Percentiles rank a stretch among this genome's conserved stretches.
phyloP scores from a whole-genome alignment of 441 rosid species.

The Adansonia grandidieri region DNA sequence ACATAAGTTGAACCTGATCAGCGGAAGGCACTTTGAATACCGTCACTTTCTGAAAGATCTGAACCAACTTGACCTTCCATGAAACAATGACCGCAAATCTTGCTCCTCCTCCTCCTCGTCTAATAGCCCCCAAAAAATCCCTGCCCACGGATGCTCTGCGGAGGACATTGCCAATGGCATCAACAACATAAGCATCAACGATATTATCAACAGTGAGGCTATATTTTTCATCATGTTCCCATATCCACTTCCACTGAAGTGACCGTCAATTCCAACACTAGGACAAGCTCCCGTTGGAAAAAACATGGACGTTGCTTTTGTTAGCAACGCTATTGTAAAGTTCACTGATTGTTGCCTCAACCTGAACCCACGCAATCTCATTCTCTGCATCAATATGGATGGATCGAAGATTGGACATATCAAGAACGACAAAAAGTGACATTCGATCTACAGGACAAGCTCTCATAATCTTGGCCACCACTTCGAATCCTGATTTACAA shows the following conservation, averaged over 20 bases:
- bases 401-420: background rate
- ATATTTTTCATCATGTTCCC: conserved; percentile 13
- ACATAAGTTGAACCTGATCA: background rate
- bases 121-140: background rate
- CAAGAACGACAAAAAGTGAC: conserved; percentile 3
- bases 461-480: background rate
- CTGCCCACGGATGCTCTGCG: background rate
- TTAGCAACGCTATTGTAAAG: background rate
- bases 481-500: background rate
- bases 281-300: background rate
- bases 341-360: background rate
- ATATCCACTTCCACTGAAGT: background rate
- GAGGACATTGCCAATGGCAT: background rate
- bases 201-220: background rate
- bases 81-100: conserved; percentile 12
- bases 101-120: background rate
- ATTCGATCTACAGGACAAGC: background rate
- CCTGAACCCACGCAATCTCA: background rate
- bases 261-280: background rate
- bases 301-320: background rate
- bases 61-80: conserved; percentile 7
- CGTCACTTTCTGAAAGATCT: background rate
- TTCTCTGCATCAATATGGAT: background rate
- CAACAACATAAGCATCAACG: background rate
- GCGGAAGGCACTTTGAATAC: background rate